Evolutionary conservation across 2,329 filamentous ascomycete species (phyloP), one percentile per base, ranked within the genome.

Genomic region (Beauveria caledonica): DNA sequence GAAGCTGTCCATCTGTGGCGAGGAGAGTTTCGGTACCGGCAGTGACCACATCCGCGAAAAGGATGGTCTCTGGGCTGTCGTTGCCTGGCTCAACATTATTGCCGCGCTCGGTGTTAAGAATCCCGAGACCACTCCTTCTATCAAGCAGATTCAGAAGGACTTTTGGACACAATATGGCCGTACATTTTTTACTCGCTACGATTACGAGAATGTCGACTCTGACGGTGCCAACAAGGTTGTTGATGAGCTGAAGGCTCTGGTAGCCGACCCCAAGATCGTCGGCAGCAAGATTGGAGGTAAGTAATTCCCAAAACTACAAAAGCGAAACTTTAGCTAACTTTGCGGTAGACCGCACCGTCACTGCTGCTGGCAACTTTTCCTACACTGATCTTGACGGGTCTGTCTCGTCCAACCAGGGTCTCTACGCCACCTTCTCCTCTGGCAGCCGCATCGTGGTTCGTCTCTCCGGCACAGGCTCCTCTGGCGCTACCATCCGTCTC

Each of bases 11-110:
- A 99, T 99, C 73, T 99, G 94, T 72, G 94, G 94, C 62, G 94
- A 99, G 78, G 94, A 99, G 82, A 94, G 89, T 65, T 99, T 99
- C 74, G 94, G 94, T 66, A 99, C 94, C 11, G 94, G 94, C 44
- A 96, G 90, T 76, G 97, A 99, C 80, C 94, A 99, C 77, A 96
- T 99, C 71, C 91, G 94, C 68, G 94, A 99, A 80, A 99, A 99
- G 84, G 94, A 99, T 71, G 94, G 94, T 64, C 84, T 99, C 46
- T 99, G 94, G 94, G 94, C 94, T 63, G 85, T 99, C 64, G 89
- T 97, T 58, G 94, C 94, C 36, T 99, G 94, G 94, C 80, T 99
- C 69, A 99, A 99, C 81, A 96, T 99, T 75, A 95, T 99, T 69
- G 94, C 94, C 63, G 93, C 90, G 66, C 86, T 97, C 52, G 92